Conservation (phyloP, 345 rosid species). For the Brassica rapa region DNA sequence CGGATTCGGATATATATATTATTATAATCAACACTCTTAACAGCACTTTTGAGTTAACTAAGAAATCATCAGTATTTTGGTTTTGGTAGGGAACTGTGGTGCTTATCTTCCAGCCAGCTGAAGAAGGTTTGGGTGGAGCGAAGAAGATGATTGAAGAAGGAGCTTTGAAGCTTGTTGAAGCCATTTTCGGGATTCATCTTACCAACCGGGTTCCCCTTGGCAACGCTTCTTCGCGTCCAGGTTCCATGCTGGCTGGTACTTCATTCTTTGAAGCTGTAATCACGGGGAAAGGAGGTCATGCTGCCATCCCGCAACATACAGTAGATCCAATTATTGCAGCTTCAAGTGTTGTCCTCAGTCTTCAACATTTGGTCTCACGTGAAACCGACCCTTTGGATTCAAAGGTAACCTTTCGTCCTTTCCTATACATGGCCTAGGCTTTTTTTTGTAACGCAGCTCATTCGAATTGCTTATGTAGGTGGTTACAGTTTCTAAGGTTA, state of each 20-base stretch:
- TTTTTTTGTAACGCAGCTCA: neutral
- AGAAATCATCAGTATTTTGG: neutral
- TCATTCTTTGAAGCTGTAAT: slow-evolving; percentile 70
- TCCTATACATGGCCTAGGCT: neutral
- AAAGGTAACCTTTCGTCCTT: slow-evolving; percentile 47
- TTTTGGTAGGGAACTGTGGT: slow-evolving; percentile 74
- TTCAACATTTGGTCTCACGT: slow-evolving; percentile 82
- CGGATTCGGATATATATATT: too few species aligned
- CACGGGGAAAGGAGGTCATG: slow-evolving; percentile 78
- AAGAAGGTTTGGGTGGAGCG: slow-evolving; percentile 82
- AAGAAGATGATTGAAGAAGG: slow-evolving; percentile 72
- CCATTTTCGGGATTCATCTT: slow-evolving; percentile 70
- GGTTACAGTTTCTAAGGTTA: slow-evolving; percentile 63
- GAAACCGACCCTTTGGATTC: slow-evolving; percentile 86
- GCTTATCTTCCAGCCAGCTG: slow-evolving; percentile 88
- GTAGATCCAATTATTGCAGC: slow-evolving; percentile 81
- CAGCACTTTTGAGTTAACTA: too few species aligned
- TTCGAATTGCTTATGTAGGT: slow-evolving; percentile 52
- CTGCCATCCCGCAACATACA: slow-evolving; percentile 72
- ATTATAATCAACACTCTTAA: too few species aligned
- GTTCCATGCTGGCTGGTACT: slow-evolving; percentile 60
- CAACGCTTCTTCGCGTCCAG: slow-evolving; percentile 50
- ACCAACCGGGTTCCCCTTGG: slow-evolving; percentile 41
- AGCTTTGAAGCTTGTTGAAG: slow-evolving; percentile 58
- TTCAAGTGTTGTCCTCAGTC: slow-evolving; percentile 64